Base-by-base conservation (phyloP, 129 eudicot genomes). In the Pittosporum tobira region DNA sequence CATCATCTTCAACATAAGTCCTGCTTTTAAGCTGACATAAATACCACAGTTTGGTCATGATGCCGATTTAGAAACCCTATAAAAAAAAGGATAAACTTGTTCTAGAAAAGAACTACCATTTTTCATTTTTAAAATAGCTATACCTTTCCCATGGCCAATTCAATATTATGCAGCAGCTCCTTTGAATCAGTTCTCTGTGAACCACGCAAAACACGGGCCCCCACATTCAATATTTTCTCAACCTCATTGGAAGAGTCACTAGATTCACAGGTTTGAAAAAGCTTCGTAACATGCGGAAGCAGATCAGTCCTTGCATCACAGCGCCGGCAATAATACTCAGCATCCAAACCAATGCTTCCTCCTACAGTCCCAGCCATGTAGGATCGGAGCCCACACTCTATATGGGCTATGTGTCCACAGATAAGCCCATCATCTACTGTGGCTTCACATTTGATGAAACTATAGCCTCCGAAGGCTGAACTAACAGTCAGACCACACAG, bases 311-410 rank as follows among this genome's bases (percentile, higher is more conserved):
- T 83, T 11, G 90, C 58, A 74, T 86, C 98, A 74, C 98, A 91
- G 24, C 90, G 81, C 5, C 94, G 77, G 59, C 98, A 91, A 57
- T 81, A 86, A 71, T 90, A 90, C 73, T 90, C 94, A 8, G 86
- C 85, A 71, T 90, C 94, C 65, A 90, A 71, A 48, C 79, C 79
- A 45, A 86, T 81, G 61, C 78, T 73, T 24, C 96, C 98, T 71
- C 85, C 85, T 20, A 83, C 87, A 8, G 90, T 76, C 26, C 96
- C 98, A 69, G 96, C 96, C 96, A 91, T 61, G 78, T 78, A 86
- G 44, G 90, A 83, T 26, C 88, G 77, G 26, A 91, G 72, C 16
- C 80, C 85, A 67, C 98, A 91, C 47, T 72, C 79, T 20, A 83
- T 72, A 63, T 91, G 98, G 58, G 84, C 85, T 2, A 76, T 67